These are phyloP conservation scores for Flaveria robusta DNA, from an alignment of 129 eudicot species.

Conservation along the genomic window DNA sequence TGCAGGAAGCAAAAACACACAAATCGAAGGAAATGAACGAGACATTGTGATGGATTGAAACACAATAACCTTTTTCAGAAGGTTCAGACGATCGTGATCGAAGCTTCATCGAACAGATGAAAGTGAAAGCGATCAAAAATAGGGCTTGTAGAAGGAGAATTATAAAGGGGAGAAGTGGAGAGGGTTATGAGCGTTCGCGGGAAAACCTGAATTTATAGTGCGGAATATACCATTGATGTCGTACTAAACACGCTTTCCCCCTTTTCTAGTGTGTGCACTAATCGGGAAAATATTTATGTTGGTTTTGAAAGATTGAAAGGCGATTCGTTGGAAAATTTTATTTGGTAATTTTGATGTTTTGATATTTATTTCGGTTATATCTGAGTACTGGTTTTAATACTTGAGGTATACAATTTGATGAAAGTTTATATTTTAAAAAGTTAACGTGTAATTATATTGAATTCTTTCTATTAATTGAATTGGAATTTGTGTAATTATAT, in stretches of 20 bases:
- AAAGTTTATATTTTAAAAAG: too few relatives aligned
- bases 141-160: neutral
- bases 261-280: too few relatives aligned
- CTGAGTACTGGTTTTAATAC: too few relatives aligned
- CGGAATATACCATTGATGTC: neutral
- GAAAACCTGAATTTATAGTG: neutral
- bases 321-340: too few relatives aligned
- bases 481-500: too few relatives aligned
- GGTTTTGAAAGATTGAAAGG: too few relatives aligned
- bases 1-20: neutral
- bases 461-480: too few relatives aligned
- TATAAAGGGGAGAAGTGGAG: neutral
- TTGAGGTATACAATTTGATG: too few relatives aligned
- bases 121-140: neutral
- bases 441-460: too few relatives aligned
- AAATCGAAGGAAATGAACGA: neutral
- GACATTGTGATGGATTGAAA: neutral
- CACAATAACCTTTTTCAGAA: neutral
- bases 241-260: neutral
- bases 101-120: neutral
- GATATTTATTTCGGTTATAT: too few relatives aligned
- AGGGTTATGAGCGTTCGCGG: neutral
- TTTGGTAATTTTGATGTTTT: too few relatives aligned
- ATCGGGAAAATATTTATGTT: neutral
- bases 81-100: conserved; percentile 17